Evolutionary conservation across 208 protist genomes (phyloP).

Genomic region (Trypanosoma melophagium): DNA sequence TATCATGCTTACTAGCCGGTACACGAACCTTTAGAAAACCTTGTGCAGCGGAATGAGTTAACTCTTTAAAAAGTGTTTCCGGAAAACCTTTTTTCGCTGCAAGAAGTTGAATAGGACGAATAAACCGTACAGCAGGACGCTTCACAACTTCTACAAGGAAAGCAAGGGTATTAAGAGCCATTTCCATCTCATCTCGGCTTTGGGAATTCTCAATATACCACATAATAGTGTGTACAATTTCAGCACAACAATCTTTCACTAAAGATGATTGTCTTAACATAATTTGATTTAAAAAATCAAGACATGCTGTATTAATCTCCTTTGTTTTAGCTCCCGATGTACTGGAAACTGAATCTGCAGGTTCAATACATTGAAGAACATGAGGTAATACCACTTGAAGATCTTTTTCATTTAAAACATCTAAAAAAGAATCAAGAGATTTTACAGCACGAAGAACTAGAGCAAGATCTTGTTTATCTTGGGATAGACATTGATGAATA

Average conservation of each 20-base stretch:
- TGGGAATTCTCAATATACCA: slow-evolving; percentile 85
- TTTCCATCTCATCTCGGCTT: slow-evolving; percentile 75
- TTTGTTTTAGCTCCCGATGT: slow-evolving; percentile 49
- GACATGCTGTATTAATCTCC: slow-evolving; percentile 85
- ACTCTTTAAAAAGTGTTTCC: slow-evolving; percentile 56
- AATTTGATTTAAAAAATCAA: slow-evolving; percentile 84
- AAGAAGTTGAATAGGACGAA: slow-evolving; percentile 71
- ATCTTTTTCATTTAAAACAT: slow-evolving; percentile 86
- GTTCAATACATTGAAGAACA: slow-evolving; percentile 88
- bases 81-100: slow-evolving; percentile 67
- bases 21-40: slow-evolving; percentile 45
- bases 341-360: slow-evolving; percentile 43
- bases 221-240: slow-evolving; percentile 87
- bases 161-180: slow-evolving; percentile 74
- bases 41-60: slow-evolving; percentile 57
- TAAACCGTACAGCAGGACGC: slow-evolving; percentile 73
- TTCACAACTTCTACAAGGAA: slow-evolving; percentile 72
- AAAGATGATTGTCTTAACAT: slow-evolving; percentile 75
- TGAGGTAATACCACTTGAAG: slow-evolving; percentile 83
- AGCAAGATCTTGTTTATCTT: slow-evolving; percentile 83
- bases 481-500: slow-evolving; percentile 87
- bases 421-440: slow-evolving; percentile 82
- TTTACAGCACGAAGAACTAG: slow-evolving; percentile 82
- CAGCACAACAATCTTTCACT: slow-evolving; percentile 81
- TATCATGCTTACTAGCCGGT: slow-evolving; percentile 32